These are phyloP conservation scores for Kwoniella sp. DNA, from an alignment of 768 basidiomycete genomes.

Conservation along the genomic window DNA sequence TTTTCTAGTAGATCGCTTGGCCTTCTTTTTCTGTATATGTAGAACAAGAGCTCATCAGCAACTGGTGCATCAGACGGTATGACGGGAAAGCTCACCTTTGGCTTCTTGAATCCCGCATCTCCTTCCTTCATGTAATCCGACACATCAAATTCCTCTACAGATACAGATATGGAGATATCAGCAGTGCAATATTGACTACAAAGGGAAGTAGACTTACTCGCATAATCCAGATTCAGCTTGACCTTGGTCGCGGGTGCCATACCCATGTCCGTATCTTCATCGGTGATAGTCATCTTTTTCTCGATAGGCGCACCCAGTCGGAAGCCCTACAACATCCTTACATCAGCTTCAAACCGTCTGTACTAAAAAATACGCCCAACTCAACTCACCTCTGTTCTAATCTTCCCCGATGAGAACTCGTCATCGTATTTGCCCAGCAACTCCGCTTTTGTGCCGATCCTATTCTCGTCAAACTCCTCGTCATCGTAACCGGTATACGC, in stretches of 20 bases:
- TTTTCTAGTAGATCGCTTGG: slow-evolving; percentile 73
- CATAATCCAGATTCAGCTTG: slow-evolving; percentile 78
- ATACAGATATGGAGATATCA: neutral
- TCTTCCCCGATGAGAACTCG: slow-evolving; percentile 72
- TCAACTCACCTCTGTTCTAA: slow-evolving; percentile 19
- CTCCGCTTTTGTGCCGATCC: slow-evolving; percentile 72
- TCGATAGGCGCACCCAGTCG: slow-evolving; percentile 66
- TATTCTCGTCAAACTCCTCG: slow-evolving; percentile 76
- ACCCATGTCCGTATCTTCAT: slow-evolving; percentile 65
- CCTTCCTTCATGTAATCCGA: slow-evolving; percentile 90
- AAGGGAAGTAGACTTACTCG: slow-evolving; percentile 64
- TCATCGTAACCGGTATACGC: slow-evolving; percentile 97
- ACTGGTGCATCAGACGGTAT: neutral
- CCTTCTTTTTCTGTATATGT: slow-evolving; percentile 76
- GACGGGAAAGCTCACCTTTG: slow-evolving; percentile 64
- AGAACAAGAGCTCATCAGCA: slow-evolving; percentile 8
- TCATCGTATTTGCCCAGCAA: slow-evolving; percentile 93
- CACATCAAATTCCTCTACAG: slow-evolving; percentile 77
- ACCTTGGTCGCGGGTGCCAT: slow-evolving; percentile 65
- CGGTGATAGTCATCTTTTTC: slow-evolving; percentile 58
- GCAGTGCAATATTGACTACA: neutral
- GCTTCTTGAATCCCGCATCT: slow-evolving; percentile 92
- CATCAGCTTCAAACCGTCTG: slow-evolving; percentile 7
- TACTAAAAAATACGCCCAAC: too few relatives aligned
- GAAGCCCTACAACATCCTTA: slow-evolving; percentile 67